These are phyloP conservation scores for Teunomyces tritomae DNA, from an alignment of 805 yeast genomes.

Conservation along the genomic window DNA sequence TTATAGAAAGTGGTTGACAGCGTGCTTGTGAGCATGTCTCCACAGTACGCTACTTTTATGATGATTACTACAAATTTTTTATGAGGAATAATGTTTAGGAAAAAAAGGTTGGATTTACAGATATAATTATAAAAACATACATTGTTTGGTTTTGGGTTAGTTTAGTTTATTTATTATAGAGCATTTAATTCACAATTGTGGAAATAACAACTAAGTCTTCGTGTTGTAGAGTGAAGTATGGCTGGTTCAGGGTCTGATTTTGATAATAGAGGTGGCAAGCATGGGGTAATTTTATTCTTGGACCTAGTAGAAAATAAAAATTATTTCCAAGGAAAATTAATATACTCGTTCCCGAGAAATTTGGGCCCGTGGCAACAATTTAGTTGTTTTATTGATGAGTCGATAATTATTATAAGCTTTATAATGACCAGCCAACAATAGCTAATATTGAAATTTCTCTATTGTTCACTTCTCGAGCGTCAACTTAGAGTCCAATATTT, in stretches of 20 bases:
- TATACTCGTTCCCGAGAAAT: not conserved
- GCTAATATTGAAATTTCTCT: not conserved
- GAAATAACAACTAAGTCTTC: not conserved
- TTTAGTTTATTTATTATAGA: conserved; percentile 6
- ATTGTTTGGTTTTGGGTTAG: conserved; percentile 3
- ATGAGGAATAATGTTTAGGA: conserved; percentile 1
- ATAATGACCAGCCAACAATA: not conserved
- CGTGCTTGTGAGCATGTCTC: conserved; percentile 17
- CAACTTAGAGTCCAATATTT: not conserved
- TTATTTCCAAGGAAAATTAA: not conserved
- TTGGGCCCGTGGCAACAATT: conserved; percentile 3
- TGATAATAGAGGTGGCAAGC: conserved; percentile 4
- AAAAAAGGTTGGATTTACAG: conserved; percentile 3
- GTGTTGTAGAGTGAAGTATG: not conserved
- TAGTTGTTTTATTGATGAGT: not conserved
- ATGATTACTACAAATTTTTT: not conserved
- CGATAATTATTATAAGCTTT: not conserved
- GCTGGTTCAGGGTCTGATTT: not conserved
- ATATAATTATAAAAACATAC: conserved; percentile 1
- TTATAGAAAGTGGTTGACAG: conserved; percentile 41
- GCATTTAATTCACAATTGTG: not conserved
- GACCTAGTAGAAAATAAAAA: not conserved
- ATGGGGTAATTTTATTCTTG: conserved; percentile 4
- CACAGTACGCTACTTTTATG: not conserved
- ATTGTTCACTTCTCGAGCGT: not conserved